Conservation (phyloP, 2,329 filamentous ascomycete species). For the Didymella arachidicola region DNA sequence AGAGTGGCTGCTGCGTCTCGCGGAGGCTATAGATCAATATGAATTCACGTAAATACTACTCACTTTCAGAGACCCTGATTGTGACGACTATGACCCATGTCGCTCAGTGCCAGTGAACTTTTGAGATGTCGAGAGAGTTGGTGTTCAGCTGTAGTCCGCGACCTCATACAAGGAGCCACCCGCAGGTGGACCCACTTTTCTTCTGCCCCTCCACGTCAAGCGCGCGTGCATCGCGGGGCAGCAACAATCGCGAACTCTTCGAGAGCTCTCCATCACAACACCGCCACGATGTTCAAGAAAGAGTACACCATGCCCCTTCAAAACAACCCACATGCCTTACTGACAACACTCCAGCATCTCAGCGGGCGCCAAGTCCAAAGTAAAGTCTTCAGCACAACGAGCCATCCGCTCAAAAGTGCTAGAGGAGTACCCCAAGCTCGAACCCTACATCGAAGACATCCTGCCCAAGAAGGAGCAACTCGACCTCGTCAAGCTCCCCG, state of each 20-base stretch:
- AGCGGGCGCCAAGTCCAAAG: slow-evolving; percentile 85
- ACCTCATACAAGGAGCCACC: background rate
- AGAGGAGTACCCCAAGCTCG: slow-evolving; percentile 83
- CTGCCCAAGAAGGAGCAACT: slow-evolving; percentile 94
- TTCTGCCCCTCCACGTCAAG: slow-evolving; percentile 12
- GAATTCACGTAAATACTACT: too few species aligned
- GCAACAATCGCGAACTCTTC: slow-evolving; percentile 14
- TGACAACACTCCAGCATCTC: slow-evolving; percentile 65
- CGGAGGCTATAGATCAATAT: background rate
- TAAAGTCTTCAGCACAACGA: slow-evolving; percentile 95
- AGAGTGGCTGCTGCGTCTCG: background rate
- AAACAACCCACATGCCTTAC: background rate
- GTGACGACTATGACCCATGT: background rate
- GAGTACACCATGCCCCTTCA: slow-evolving; percentile 31
- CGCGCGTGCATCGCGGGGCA: slow-evolving; percentile 19
- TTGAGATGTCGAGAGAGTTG: background rate
- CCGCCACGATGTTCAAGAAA: slow-evolving; percentile 49
- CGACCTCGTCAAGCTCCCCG: slow-evolving; percentile 90
- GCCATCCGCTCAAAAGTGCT: slow-evolving; percentile 82
- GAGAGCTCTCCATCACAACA: slow-evolving; percentile 14
- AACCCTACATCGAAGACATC: slow-evolving; percentile 89
- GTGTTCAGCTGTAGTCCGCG: background rate
- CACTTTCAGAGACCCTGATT: background rate
- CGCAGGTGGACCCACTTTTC: background rate
- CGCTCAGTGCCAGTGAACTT: background rate